Evolutionary conservation across 129 eudicot genomes (phyloP).

Genomic region (Deinandra increscens): DNA sequence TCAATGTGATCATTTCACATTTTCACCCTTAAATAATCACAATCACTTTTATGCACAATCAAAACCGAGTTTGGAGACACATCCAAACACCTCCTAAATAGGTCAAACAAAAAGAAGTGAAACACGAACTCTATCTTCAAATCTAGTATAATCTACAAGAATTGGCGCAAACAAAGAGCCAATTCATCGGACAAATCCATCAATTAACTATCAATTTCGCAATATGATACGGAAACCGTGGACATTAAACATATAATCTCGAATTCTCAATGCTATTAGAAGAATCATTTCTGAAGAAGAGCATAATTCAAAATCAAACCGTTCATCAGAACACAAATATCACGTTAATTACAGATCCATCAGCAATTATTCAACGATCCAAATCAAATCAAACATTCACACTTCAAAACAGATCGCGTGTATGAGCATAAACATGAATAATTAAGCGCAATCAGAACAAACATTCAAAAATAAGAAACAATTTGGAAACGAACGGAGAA

Average conservation of each 20-base stretch:
- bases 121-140: slow-evolving; percentile 1
- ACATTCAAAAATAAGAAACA: neutral
- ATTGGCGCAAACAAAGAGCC: neutral
- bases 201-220: neutral
- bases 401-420: neutral
- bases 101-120: neutral
- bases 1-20: neutral
- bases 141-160: slow-evolving; percentile 9
- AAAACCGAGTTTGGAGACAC: slow-evolving; percentile 1
- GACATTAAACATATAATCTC: neutral
- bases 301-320: slow-evolving; percentile 10
- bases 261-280: neutral
- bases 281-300: neutral
- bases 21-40: neutral
- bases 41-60: neutral
- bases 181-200: slow-evolving; percentile 9
- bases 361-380: slow-evolving; percentile 5
- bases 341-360: slow-evolving; percentile 14
- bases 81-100: slow-evolving; percentile 18
- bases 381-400: neutral
- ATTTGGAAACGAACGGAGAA: neutral
- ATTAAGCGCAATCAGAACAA: slow-evolving; percentile 11
- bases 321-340: neutral
- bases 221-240: neutral
- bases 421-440: neutral